These are phyloP conservation scores for Strobilomyces confusus DNA, from an alignment of 768 basidiomycete genomes.

Conservation along the genomic window DNA sequence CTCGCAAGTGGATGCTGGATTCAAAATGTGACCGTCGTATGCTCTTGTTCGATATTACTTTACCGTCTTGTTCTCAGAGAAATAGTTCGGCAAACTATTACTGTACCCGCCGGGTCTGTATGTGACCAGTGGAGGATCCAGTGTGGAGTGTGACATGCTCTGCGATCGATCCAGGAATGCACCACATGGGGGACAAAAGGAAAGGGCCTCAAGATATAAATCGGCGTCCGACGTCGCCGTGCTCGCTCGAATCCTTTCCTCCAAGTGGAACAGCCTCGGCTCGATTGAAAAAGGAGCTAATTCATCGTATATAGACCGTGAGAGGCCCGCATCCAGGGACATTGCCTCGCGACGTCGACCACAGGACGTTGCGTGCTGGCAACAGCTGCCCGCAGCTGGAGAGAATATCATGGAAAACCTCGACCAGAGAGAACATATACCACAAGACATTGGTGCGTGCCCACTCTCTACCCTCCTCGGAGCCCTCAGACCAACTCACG, in stretches of 20 bases:
- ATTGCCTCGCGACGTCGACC: conserved; percentile 23
- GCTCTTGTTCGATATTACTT: too few species aligned
- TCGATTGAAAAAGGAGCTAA: conserved; percentile 16
- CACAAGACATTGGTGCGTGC: conserved; percentile 52
- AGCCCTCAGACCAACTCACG: background rate
- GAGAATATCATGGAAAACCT: conserved; percentile 24
- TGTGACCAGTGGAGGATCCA: background rate
- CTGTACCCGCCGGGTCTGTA: too few species aligned
- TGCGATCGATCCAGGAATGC: background rate
- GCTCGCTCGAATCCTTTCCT: background rate
- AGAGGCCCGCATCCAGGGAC: conserved; percentile 15
- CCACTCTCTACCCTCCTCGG: background rate
- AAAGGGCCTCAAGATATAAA: too few species aligned
- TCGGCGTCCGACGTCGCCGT: too few species aligned
- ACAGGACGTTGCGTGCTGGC: conserved; percentile 19
- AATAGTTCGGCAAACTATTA: too few species aligned
- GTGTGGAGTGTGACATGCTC: background rate
- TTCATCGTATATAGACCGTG: conserved; percentile 25
- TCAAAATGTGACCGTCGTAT: too few species aligned
- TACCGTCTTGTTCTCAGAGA: too few species aligned
- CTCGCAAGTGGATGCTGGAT: too few species aligned
- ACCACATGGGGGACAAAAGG: too few species aligned
- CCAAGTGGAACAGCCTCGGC: too few species aligned
- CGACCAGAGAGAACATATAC: conserved; percentile 33
- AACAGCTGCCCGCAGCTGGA: conserved; percentile 18